Evolutionary conservation across 371 early-diverging fungal genomes (phyloP), one percentile per base, ranked within the genome.

Genomic region (Mucor circinelloides): DNA sequence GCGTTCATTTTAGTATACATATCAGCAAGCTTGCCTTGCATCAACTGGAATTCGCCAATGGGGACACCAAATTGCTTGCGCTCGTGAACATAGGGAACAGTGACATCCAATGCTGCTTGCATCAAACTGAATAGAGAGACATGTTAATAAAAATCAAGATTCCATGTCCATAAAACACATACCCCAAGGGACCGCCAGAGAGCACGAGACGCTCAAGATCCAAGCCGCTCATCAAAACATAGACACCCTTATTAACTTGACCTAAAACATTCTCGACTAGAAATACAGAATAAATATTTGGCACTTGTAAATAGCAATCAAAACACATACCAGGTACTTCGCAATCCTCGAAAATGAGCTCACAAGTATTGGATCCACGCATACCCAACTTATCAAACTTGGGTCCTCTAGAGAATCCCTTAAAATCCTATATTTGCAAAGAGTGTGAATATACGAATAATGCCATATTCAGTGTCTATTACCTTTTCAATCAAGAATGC

Each of bases 301-400:
- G 4, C 17, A 56, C 2, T 21, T 31, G 17, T 12, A 55, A 55
- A 55, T 30, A 55, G n/a, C 4, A 8, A 9, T 52, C 13, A 60
- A 42, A 19, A 21, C 12, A 42, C 57, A 70, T 83, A 82, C 80
- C 92, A 17, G 97, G 99, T 7, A 98, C 94, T 75, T 90, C 89
- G 77, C 95, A 95, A 78, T 97, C 87, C 62, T 97, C 97, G 79
- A 98, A 98, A 46, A 97, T 89, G 19, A 98, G 87, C 77, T 97
- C 96, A 74, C 96, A 95, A 1, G 99, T 98, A 78, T 96, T 96
- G 25, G 94, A 95, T 15, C 97, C 99, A 64, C 99, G 90, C 97
- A 98, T 98, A 23, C 99, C 99, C 55, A 97, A 80, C 79, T 98
- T 98, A 80, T 98, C 98, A 23, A 97, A 87, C 75, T 97, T 97